phyloP scores from a whole-genome alignment of 768 basidiomycete genomes.

The Xerocomellus chrysenteron region DNA sequence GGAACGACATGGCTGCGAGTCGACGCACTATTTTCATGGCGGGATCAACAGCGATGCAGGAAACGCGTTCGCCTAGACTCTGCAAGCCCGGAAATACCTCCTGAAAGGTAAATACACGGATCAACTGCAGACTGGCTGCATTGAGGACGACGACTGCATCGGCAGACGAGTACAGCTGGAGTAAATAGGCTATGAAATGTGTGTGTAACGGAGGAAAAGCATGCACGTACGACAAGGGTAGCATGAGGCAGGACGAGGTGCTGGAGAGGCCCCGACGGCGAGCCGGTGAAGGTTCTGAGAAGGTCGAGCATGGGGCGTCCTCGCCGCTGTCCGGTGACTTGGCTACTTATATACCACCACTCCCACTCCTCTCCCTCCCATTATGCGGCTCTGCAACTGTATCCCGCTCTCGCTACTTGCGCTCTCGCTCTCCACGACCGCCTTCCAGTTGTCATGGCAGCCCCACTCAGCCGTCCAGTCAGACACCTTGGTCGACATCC shows the following conservation, averaged over 20 bases:
- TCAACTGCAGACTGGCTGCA: slow-evolving; percentile 61
- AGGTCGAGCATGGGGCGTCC: slow-evolving; percentile 47
- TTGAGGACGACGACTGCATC: slow-evolving; percentile 70
- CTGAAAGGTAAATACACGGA: slow-evolving; percentile 74
- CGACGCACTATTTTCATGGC: slow-evolving; percentile 77
- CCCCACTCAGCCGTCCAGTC: slow-evolving; percentile 32
- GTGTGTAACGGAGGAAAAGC: neutral
- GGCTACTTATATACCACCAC: slow-evolving; percentile 9
- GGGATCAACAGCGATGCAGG: slow-evolving; percentile 68
- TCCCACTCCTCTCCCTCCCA: neutral
- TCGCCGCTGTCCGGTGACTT: neutral
- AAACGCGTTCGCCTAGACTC: slow-evolving; percentile 45
- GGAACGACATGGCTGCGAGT: neutral
- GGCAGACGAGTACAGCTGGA: slow-evolving; percentile 69
- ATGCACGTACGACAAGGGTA: slow-evolving; percentile 56
- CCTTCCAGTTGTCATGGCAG: slow-evolving; percentile 27
- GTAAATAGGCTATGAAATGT: neutral
- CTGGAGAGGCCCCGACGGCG: slow-evolving; percentile 54
- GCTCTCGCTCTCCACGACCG: slow-evolving; percentile 11
- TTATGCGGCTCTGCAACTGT: slow-evolving; percentile 35
- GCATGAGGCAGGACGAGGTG: slow-evolving; percentile 56
- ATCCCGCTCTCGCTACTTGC: slow-evolving; percentile 37
- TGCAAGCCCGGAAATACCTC: slow-evolving; percentile 72
- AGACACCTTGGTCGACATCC: slow-evolving; percentile 73
- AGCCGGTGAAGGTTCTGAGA: slow-evolving; percentile 44